Base-by-base conservation (phyloP, 2,329 filamentous ascomycete genomes). In the Curvularia eragrostidis region DNA sequence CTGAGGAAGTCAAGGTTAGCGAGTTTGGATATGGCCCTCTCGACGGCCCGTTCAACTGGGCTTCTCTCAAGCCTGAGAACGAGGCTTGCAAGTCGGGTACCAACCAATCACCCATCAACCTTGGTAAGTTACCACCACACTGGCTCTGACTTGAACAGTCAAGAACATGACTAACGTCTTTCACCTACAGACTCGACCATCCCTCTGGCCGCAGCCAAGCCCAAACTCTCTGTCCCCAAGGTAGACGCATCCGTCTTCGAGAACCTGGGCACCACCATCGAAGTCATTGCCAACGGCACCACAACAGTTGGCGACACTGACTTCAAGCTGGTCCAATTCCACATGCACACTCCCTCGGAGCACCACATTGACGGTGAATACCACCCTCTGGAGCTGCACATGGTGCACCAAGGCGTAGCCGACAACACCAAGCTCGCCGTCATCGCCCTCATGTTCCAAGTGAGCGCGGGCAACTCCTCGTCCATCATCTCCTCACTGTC, bases 281-380 rank as follows among this genome's bases (percentile, higher is more conserved):
- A 86, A 75, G 80, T 85, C 55, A 75, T 86, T 28, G 81, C 82
- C 55, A 81, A 81, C 48, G 83, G 83, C 28, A 81, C 77, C 10
- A 78, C 84, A 3, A 75, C 64, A 0, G 68, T 82, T 23, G 74
- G 65, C 1, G 77, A 75, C 28, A 70, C 71, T 15, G 67, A 75
- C 15, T 85, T 81, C 70, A 67, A 63, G 0, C 75, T 86, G 13
- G 74, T 74, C 46, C 85, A 87, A 63, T 87, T 86, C 75, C 85
- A 87, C 72, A 85, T 87, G 75, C 85, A 87, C 67, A 83, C 83
- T 0, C 84, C 85, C 0, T 83, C 83, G 42, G 85, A 88, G 77
- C 85, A 88, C 65, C 79, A 81, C 46, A 75, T 87, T 54, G 70
- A 76, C 53, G 75, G 77, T n/a, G 80, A 82, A 61, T 78, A 79